Conservation (phyloP, 768 basidiomycete genomes). For the Hygrophoropsis aurantiaca region DNA sequence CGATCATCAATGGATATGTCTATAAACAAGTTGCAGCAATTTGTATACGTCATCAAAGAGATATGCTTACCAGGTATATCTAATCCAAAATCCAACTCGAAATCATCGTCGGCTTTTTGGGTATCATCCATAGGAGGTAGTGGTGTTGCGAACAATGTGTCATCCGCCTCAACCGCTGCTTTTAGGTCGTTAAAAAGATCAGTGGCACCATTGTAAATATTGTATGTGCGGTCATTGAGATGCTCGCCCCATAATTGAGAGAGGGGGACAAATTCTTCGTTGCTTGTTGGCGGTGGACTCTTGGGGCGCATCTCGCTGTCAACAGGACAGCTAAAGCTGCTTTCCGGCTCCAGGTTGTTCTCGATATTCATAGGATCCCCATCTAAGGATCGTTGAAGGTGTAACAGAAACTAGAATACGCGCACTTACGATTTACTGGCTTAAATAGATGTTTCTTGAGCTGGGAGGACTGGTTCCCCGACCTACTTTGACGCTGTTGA, state of each 20-base stretch:
- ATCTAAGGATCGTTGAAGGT: not conserved
- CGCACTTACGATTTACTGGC: not conserved
- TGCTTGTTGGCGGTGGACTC: not conserved
- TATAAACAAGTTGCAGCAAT: too few species aligned
- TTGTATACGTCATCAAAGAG: too few species aligned
- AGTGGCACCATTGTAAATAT: not conserved
- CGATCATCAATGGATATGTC: too few species aligned
- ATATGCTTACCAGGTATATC: slow-evolving; percentile 1
- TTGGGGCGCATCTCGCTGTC: too few species aligned
- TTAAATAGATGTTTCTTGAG: too few species aligned
- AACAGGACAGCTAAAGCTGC: too few species aligned
- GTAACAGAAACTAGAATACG: not conserved
- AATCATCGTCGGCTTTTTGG: not conserved
- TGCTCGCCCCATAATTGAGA: not conserved
- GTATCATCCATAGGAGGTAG: not conserved
- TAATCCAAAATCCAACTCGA: not conserved
- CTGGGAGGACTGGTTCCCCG: too few species aligned
- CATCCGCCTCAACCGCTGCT: not conserved
- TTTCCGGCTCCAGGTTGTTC: not conserved
- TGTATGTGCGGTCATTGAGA: not conserved
- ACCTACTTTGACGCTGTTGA: too few species aligned
- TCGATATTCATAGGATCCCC: not conserved
- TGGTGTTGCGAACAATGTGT: not conserved
- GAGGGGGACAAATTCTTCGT: not conserved
- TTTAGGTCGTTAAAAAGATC: not conserved